Conservation (phyloP, 2,329 filamentous ascomycete genomes). For the Fusarium phyllophilum region DNA sequence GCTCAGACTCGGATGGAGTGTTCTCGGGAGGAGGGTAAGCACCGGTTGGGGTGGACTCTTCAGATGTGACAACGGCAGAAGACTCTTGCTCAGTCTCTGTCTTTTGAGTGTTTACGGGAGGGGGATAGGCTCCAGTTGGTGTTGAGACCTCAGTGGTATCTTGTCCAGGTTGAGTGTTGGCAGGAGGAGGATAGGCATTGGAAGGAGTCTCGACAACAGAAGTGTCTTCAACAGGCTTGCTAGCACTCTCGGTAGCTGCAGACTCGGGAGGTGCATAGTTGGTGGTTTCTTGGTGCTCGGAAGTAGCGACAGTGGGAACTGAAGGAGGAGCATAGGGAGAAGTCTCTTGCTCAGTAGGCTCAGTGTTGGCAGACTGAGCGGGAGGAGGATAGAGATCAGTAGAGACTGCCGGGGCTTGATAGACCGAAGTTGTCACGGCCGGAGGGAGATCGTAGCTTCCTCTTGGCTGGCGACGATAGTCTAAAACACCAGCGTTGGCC, state of each 20-base stretch:
- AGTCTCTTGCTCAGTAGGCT: conserved; percentile 12
- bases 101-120: not conserved
- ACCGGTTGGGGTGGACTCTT: not conserved
- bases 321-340: conserved; percentile 13
- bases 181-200: not conserved
- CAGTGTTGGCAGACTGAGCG: not conserved
- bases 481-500: conserved; percentile 26
- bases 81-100: not conserved
- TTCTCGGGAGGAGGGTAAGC: not conserved
- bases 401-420: not conserved
- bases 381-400: not conserved
- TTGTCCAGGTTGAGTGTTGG: not conserved
- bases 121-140: not conserved
- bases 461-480: conserved; percentile 3
- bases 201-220: not conserved
- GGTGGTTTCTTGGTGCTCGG: conserved; percentile 8
- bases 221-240: conserved; percentile 10
- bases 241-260: conserved; percentile 3
- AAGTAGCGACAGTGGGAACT: conserved; percentile 16
- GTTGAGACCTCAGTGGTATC: conserved; percentile 1
- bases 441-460: conserved; percentile 10
- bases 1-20: not conserved
- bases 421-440: not conserved
- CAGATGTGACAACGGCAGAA: not conserved
- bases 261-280: conserved; percentile 13